Conservation (phyloP, 352 stramenopile species). For the Aphanomyces astaci region DNA sequence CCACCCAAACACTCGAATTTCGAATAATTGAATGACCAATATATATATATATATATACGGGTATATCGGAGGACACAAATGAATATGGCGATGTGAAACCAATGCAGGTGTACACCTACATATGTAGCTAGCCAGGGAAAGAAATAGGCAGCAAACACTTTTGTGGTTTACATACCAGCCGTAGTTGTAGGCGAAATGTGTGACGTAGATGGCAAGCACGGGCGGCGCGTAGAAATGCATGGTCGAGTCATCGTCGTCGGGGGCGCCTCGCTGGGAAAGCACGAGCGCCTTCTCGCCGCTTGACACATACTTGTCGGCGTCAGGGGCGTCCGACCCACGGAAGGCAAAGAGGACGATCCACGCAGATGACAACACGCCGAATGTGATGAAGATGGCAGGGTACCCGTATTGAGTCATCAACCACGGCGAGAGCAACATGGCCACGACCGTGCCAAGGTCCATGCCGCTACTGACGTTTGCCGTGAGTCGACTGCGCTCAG, state of each 20-base stretch:
- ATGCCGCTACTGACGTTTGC: conserved; percentile 66
- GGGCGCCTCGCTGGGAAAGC: conserved; percentile 36
- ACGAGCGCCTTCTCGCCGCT: conserved; percentile 54
- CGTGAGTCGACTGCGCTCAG: conserved; percentile 74
- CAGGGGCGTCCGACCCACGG: conserved; percentile 54
- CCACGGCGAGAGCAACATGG: conserved; percentile 62
- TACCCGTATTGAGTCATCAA: conserved; percentile 57
- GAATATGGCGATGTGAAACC: no score
- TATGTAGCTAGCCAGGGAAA: no score
- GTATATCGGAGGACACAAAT: no score
- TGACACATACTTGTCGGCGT: conserved; percentile 55
- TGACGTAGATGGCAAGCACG: conserved; percentile 57
- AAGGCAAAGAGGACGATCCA: conserved; percentile 59
- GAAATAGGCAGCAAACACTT: no score
- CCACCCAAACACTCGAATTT: no score
- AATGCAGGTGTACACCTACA: no score
- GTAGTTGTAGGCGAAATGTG: conserved; percentile 85
- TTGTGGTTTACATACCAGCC: conserved; percentile 57
- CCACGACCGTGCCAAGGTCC: conserved; percentile 73
- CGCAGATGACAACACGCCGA: conserved; percentile 63
- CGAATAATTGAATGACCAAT: no score
- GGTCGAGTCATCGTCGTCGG: background rate
- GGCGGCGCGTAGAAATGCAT: background rate
- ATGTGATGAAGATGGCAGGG: conserved; percentile 70
- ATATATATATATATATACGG: no score